A percentile compares a stretch with the other conserved stretches of the same genome.
Evolutionary conservation across 2,329 filamentous ascomycete genomes (phyloP).

Genomic region (Aspergillus costaricaensis): DNA sequence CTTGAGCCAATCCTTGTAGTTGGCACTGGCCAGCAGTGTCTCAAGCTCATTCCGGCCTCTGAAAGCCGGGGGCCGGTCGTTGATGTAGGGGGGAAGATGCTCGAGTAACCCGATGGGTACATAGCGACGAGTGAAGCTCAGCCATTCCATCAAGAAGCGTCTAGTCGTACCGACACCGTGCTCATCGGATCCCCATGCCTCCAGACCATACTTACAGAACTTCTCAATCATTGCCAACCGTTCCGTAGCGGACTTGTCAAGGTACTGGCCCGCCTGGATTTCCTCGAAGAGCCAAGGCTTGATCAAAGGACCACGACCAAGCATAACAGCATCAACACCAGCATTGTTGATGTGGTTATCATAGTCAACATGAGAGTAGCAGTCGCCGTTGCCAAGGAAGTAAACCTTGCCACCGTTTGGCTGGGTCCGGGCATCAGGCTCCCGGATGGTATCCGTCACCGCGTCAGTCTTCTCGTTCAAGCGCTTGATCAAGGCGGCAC

Average conservation of each 20-base stretch:
- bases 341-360: conserved; percentile 73
- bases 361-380: conserved; percentile 91
- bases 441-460: conserved; percentile 72
- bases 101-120: conserved; percentile 87
- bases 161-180: conserved; percentile 87
- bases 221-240: conserved; percentile 83
- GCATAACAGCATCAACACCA: conserved; percentile 91
- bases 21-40: conserved; percentile 84
- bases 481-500: conserved; percentile 77
- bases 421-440: conserved; percentile 73
- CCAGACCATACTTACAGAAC: conserved; percentile 85
- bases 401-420: conserved; percentile 73
- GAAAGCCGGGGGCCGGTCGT: conserved; percentile 85
- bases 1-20: conserved; percentile 98
- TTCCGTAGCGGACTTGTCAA: conserved; percentile 91
- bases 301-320: conserved; percentile 91
- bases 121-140: conserved; percentile 91
- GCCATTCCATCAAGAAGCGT: conserved; percentile 90
- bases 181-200: conserved; percentile 95
- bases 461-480: conserved; percentile 70
- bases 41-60: conserved; percentile 86
- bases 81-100: conserved; percentile 80
- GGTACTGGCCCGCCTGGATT: conserved; percentile 85
- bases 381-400: conserved; percentile 96
- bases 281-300: conserved; percentile 99